Percentiles rank a stretch among this genome's conserved stretches.
These are phyloP conservation scores for Amauroascus niger DNA, from an alignment of 2,329 filamentous ascomycete species.

Conservation along the genomic window DNA sequence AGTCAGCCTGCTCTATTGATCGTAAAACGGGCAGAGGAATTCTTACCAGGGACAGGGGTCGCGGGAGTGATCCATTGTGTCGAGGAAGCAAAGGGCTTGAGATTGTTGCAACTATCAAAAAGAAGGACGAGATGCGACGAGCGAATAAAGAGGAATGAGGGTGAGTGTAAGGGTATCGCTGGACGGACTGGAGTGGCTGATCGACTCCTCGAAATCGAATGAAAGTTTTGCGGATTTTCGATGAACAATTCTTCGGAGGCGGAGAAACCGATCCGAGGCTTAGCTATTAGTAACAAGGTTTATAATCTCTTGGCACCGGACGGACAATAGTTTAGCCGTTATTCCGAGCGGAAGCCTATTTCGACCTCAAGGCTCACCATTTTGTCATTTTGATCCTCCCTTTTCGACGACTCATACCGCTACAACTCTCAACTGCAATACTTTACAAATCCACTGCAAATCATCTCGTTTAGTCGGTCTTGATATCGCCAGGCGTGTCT, in stretches of 20 bases:
- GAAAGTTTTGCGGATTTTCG: constrained; percentile 4
- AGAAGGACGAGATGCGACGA: neutral
- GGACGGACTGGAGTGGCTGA: neutral
- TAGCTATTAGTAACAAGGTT: neutral
- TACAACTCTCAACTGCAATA: too few relatives aligned
- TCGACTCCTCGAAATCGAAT: neutral
- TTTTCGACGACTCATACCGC: too few relatives aligned
- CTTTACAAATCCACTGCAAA: too few relatives aligned
- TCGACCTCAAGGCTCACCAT: too few relatives aligned
- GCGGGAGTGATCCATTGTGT: constrained; percentile 79
- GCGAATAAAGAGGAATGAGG: neutral
- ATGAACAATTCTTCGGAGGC: neutral
- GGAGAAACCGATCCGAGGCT: neutral
- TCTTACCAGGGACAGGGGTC: constrained; percentile 75
- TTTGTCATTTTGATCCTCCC: too few relatives aligned
- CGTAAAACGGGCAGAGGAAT: neutral
- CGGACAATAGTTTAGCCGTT: neutral
- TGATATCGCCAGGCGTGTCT: too few relatives aligned
- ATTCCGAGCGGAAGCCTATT: neutral
- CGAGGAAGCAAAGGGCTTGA: neutral
- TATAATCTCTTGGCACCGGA: neutral
- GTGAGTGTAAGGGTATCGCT: neutral
- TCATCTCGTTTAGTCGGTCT: neutral
- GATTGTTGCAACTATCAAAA: neutral
- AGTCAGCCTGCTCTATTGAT: neutral